phyloP scores from a whole-genome alignment of 148 eudicot species.

The Rhododendron williamsianum region DNA sequence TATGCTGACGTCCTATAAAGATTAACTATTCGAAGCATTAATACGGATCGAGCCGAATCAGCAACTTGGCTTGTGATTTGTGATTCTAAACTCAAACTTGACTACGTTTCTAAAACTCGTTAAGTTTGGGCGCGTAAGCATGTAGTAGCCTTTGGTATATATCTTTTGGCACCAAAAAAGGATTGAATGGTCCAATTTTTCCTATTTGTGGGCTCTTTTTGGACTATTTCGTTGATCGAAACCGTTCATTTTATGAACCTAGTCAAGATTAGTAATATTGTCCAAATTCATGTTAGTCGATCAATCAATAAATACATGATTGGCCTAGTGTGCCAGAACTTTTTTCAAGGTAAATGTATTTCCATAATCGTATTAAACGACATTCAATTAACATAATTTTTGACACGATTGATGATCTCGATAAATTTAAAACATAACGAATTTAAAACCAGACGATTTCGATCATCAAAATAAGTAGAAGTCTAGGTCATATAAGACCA shows the following conservation, averaged over 20 bases:
- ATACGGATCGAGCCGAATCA: too few relatives aligned
- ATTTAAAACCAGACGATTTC: too few relatives aligned
- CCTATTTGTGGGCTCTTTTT: background rate
- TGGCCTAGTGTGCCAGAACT: too few relatives aligned
- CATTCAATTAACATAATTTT: too few relatives aligned
- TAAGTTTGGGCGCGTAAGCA: background rate
- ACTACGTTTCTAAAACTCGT: background rate
- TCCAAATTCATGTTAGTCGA: background rate
- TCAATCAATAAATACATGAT: background rate
- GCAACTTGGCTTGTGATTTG: background rate
- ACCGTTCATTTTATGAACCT: background rate
- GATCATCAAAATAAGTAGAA: background rate
- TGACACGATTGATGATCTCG: background rate
- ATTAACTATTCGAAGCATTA: background rate
- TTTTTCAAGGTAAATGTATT: too few relatives aligned
- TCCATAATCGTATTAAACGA: too few relatives aligned
- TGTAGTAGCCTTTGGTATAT: too few relatives aligned
- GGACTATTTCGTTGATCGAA: background rate
- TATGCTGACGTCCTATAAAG: background rate
- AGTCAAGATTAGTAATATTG: background rate
- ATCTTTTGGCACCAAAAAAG: too few relatives aligned
- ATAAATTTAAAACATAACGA: background rate
- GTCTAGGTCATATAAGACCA: background rate
- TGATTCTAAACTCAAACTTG: background rate
- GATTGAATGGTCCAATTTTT: background rate